Percentiles rank a stretch among this genome's conserved stretches.
Evolutionary conservation across 1,284 basidiomycete genomes (phyloP).

Genomic region (Marasmius fiardii): DNA sequence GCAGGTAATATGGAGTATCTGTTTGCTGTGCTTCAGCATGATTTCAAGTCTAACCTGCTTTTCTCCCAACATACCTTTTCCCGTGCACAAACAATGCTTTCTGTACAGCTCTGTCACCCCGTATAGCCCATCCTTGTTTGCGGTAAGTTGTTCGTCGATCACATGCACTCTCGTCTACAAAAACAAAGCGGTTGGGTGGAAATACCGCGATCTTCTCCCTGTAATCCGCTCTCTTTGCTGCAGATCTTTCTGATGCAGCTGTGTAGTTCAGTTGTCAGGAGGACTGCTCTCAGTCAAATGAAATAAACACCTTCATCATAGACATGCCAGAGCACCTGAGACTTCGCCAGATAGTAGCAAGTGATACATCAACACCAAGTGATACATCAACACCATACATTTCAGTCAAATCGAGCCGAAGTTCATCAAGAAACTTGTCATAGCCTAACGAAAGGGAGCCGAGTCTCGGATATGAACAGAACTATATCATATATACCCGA

Average conservation of each 20-base stretch:
- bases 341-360: slow-evolving; percentile 13
- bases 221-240: slow-evolving; percentile 6
- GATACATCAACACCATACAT: no score
- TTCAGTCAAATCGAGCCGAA: no score
- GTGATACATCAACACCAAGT: background rate
- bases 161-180: slow-evolving; percentile 15
- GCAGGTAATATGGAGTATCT: slow-evolving; percentile 34
- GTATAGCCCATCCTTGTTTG: slow-evolving; percentile 20
- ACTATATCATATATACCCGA: no score
- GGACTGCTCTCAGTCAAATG: background rate
- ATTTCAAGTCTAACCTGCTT: slow-evolving; percentile 16
- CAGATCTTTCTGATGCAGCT: slow-evolving; percentile 9
- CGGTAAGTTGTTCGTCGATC: slow-evolving; percentile 18
- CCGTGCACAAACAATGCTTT: slow-evolving; percentile 23
- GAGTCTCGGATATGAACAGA: no score
- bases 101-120: slow-evolving; percentile 14
- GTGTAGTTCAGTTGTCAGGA: background rate
- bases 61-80: slow-evolving; percentile 18
- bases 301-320: slow-evolving; percentile 16
- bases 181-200: slow-evolving; percentile 10
- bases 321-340: slow-evolving; percentile 15
- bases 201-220: slow-evolving; percentile 3
- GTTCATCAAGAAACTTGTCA: no score
- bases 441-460: no score
- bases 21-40: no score